Evolutionary conservation across 352 stramenopile species (phyloP), one percentile per base, ranked within the genome.

Genomic region (Pythium guiyangense): DNA sequence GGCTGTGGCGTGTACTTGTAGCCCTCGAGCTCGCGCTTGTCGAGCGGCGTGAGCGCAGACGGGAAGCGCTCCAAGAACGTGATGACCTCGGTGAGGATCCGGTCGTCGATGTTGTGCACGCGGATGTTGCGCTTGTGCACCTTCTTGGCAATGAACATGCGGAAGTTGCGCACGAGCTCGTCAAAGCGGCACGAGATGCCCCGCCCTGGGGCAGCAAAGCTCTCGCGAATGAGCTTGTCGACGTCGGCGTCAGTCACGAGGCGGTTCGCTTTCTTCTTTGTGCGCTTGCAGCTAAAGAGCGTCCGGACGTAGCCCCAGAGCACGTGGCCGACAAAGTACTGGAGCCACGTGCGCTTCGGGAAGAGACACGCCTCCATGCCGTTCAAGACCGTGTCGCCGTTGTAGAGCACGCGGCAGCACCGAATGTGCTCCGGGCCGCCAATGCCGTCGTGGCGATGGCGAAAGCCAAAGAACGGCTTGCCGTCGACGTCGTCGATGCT

Each of bases 131-230:
- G 71, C 42, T 76, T 76, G 60, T 89, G 77, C 34, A 79, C 66
- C 49, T 89, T 90, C 53, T 92, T 92, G 18, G 78, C 77, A 48
- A 92, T 86, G 44, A 92, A 85, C 67, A 92, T 84, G 59, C 82
- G 77, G 52, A 92, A 90, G 53, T 90, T 88, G 34, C 79, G 75
- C 42, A 92, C 79, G 26, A 92, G 70, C 45, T 92, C 82, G 31
- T 92, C 82, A 57, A 92, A 92, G 52, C 82, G 71, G 56, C 82
- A 92, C 20, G 76, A 89, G 9, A 86, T 87, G n/a, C 74, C 82
- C 27, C 82, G 77, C 17, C 74, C 82, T 6, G 76, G 71, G 8
- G 77, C 74, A 27, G 64, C 57, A 54, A 90, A 87, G 43, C 78
- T 77, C 52, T 85, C 73, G 18, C 58, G 69, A 52, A 92, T 86